Percentiles rank a stretch among this genome's conserved stretches.
phyloP scores from a whole-genome alignment of 106 monocot genomes.

The Dendrobium huoshanense region DNA sequence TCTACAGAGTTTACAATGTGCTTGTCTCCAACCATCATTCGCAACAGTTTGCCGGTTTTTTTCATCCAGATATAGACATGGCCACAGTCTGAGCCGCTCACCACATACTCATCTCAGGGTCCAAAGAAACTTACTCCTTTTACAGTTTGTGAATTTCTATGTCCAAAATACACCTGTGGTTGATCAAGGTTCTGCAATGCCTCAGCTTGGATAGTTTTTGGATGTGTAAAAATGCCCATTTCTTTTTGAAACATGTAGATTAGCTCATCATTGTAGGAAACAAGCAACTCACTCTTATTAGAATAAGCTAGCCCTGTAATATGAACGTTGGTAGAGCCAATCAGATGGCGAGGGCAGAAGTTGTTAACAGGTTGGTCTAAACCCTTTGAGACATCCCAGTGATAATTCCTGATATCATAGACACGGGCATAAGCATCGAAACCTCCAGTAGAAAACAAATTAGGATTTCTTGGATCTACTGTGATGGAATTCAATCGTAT shows the following conservation, averaged over 20 bases:
- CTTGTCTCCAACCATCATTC: conserved; percentile 72
- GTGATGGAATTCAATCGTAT: conserved; percentile 55
- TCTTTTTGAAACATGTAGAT: conserved; percentile 66
- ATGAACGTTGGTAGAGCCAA: conserved; percentile 35
- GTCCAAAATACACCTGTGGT: conserved; percentile 76
- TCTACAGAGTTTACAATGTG: conserved; percentile 77
- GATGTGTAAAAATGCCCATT: conserved; percentile 62
- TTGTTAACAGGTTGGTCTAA: conserved; percentile 48
- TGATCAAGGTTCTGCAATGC: conserved; percentile 15
- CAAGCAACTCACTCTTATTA: conserved; percentile 62
- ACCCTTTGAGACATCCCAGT: conserved; percentile 29
- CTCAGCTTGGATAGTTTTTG: conserved; percentile 24
- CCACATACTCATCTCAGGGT: conserved; percentile 68
- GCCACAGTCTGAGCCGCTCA: conserved; percentile 85
- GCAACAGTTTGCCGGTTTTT: conserved; percentile 49
- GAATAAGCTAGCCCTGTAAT: conserved; percentile 86
- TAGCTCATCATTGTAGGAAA: conserved; percentile 85
- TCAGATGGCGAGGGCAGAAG: conserved; percentile 59
- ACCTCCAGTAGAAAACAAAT: conserved; percentile 67
- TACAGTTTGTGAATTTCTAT: conserved; percentile 64
- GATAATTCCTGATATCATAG: conserved; percentile 67
- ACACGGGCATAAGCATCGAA: conserved; percentile 75
- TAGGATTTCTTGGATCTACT: conserved; percentile 69
- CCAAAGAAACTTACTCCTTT: conserved; percentile 87
- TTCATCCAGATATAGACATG: conserved; percentile 84